phyloP scores from a whole-genome alignment of 805 yeast species.

The Candida endomychidarum region DNA sequence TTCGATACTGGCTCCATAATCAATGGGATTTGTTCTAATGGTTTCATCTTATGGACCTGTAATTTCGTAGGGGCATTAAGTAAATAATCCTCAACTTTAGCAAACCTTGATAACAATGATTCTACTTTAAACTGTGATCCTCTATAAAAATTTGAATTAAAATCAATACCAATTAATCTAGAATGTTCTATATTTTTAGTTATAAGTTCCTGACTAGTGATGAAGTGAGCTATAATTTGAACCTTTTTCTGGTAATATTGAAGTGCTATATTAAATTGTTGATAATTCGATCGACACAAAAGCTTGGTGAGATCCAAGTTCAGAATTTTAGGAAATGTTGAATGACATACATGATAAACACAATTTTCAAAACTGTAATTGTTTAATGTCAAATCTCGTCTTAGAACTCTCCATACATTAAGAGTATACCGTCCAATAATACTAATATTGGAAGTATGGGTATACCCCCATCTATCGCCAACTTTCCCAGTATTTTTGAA shows the following conservation, averaged over 20 bases:
- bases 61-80: constrained; percentile 75
- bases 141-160: constrained; percentile 78
- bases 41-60: constrained; percentile 80
- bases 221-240: constrained; percentile 44
- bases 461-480: constrained; percentile 77
- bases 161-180: constrained; percentile 84
- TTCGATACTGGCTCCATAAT: constrained; percentile 90
- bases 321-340: constrained; percentile 63
- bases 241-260: constrained; percentile 49
- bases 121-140: constrained; percentile 97
- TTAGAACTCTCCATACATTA: constrained; percentile 79
- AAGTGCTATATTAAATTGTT: constrained; percentile 33
- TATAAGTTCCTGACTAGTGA: constrained; percentile 64
- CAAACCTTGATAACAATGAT: constrained; percentile 70
- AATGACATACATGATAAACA: constrained; percentile 64
- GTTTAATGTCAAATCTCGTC: constrained; percentile 60
- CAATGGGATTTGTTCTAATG: constrained; percentile 84
- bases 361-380: constrained; percentile 79
- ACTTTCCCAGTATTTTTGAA: constrained; percentile 49
- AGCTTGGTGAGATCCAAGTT: constrained; percentile 45
- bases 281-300: constrained; percentile 15
- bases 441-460: constrained; percentile 67
- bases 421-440: constrained; percentile 81
- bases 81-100: constrained; percentile 73
- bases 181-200: constrained; percentile 79